A percentile compares a stretch with the other conserved stretches of the same genome.
Evolutionary conservation across 768 basidiomycete genomes (phyloP).

Genomic region (Agaricus sinodeliciosus): DNA sequence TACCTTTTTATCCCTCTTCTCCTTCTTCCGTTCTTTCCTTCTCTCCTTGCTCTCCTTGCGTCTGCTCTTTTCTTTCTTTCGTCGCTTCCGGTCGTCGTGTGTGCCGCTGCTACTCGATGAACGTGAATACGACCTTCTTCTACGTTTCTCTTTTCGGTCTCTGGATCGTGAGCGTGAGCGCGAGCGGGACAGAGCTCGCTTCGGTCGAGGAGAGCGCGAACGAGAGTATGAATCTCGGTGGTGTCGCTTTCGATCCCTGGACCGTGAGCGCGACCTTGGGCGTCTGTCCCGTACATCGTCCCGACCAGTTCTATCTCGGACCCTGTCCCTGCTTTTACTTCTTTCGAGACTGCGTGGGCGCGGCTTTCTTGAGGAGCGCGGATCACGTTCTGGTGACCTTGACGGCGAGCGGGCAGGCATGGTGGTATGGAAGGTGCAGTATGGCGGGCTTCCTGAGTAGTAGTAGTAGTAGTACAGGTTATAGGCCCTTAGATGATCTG

Average conservation of each 20-base stretch:
- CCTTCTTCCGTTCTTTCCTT: slow-evolving; percentile 27
- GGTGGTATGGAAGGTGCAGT: background rate
- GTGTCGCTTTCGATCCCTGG: slow-evolving; percentile 14
- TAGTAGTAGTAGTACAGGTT: no score
- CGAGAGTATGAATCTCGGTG: slow-evolving; percentile 12
- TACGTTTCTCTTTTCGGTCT: slow-evolving; percentile 17
- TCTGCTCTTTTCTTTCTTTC: slow-evolving; percentile 41
- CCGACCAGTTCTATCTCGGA: slow-evolving; percentile 5
- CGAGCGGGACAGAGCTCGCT: slow-evolving; percentile 19
- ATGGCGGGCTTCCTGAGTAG: no score
- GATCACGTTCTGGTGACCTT: background rate
- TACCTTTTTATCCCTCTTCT: slow-evolving; percentile 62
- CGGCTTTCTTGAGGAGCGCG: background rate
- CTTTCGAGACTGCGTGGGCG: slow-evolving; percentile 11
- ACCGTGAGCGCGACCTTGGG: slow-evolving; percentile 16
- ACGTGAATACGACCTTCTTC: slow-evolving; percentile 32
- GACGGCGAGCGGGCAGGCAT: slow-evolving; percentile 1
- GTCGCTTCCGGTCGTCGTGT: slow-evolving; percentile 33
- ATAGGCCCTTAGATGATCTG: slow-evolving; percentile 38
- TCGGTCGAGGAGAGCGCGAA: slow-evolving; percentile 22
- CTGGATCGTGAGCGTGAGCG: slow-evolving; percentile 21
- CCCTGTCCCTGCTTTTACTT: background rate
- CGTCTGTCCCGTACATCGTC: slow-evolving; percentile 14
- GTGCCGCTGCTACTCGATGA: slow-evolving; percentile 25
- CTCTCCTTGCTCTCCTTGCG: slow-evolving; percentile 38